These are phyloP conservation scores for Sporothrix inflata DNA, from an alignment of 2,329 filamentous ascomycete genomes.

Conservation along the genomic window DNA sequence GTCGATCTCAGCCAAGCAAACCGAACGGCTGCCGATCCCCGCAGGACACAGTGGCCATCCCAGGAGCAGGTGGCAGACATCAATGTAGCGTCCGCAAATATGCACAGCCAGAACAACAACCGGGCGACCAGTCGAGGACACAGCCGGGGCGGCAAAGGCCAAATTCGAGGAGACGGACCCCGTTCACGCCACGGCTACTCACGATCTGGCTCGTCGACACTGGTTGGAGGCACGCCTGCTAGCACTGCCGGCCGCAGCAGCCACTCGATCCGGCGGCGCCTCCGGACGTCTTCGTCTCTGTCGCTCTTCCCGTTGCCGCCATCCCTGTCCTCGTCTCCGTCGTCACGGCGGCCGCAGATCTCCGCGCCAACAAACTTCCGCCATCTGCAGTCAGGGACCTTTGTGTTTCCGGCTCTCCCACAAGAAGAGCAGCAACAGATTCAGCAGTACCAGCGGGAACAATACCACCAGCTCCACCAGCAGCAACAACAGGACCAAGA, in stretches of 20 bases:
- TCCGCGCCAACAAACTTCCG: slow-evolving; percentile 63
- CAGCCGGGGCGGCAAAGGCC: background rate
- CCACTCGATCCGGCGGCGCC: slow-evolving; percentile 52
- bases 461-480: slow-evolving; percentile 2
- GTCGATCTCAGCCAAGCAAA: background rate
- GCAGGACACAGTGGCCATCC: slow-evolving; percentile 17
- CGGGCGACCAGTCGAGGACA: background rate
- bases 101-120: background rate
- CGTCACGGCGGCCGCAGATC: slow-evolving; percentile 54
- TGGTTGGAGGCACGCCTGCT: background rate
- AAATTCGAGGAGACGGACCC: background rate
- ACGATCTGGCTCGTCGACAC: slow-evolving; percentile 41
- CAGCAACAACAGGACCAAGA: background rate
- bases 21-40: background rate
- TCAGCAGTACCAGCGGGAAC: slow-evolving; percentile 6
- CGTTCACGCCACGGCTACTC: slow-evolving; percentile 23
- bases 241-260: slow-evolving; percentile 38
- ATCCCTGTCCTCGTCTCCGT: slow-evolving; percentile 34
- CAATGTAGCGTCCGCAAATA: background rate
- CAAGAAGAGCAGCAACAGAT: slow-evolving; percentile 17
- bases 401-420: slow-evolving; percentile 29
- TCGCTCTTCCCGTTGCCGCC: slow-evolving; percentile 25
- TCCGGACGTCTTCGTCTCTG: slow-evolving; percentile 45
- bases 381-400: slow-evolving; percentile 52
- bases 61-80: background rate